Percentiles rank a stretch among this genome's conserved stretches.
Conservation (phyloP, 768 basidiomycete species). For the Trametes sanguinea region DNA sequence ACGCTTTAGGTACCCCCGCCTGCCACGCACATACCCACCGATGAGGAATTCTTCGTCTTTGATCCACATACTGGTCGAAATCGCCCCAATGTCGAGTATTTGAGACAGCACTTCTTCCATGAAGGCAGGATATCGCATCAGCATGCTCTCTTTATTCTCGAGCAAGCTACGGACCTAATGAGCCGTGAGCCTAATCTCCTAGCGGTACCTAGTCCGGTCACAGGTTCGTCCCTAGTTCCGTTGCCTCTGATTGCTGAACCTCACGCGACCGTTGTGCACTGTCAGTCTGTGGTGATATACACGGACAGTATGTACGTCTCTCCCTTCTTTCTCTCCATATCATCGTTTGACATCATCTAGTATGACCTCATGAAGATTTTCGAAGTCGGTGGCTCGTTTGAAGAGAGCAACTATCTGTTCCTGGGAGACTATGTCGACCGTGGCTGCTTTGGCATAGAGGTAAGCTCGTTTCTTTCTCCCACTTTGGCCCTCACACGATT, state of each 20-base stretch:
- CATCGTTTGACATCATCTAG: slow-evolving; percentile 41
- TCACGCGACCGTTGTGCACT: slow-evolving; percentile 11
- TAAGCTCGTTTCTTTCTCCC: too few relatives aligned
- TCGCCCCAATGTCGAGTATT: slow-evolving; percentile 74
- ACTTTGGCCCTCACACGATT: too few relatives aligned
- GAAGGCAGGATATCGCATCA: slow-evolving; percentile 83
- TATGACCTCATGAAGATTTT: slow-evolving; percentile 99
- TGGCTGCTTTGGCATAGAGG: slow-evolving; percentile 87
- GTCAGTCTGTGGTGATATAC: slow-evolving; percentile 93
- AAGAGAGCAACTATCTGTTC: slow-evolving; percentile 88
- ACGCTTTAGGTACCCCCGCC: slow-evolving; percentile 27
- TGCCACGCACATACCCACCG: slow-evolving; percentile 22
- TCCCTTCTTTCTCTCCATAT: background rate
- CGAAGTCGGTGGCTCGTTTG: slow-evolving; percentile 86
- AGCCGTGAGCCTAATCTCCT: slow-evolving; percentile 83
- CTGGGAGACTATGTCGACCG: slow-evolving; percentile 98
- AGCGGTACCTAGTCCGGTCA: slow-evolving; percentile 84
- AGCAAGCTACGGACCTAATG: slow-evolving; percentile 65
- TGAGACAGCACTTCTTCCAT: slow-evolving; percentile 87
- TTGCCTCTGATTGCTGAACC: background rate
- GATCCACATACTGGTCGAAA: slow-evolving; percentile 51
- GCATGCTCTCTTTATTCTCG: slow-evolving; percentile 83
- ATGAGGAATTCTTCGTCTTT: slow-evolving; percentile 32
- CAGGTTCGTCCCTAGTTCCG: slow-evolving; percentile 57
- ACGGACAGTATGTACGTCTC: slow-evolving; percentile 85